Evolutionary conservation across 495 filamentous ascomycete species (phyloP), one percentile per base, ranked within the genome.

Genomic region (Lophiotrema nucula): DNA sequence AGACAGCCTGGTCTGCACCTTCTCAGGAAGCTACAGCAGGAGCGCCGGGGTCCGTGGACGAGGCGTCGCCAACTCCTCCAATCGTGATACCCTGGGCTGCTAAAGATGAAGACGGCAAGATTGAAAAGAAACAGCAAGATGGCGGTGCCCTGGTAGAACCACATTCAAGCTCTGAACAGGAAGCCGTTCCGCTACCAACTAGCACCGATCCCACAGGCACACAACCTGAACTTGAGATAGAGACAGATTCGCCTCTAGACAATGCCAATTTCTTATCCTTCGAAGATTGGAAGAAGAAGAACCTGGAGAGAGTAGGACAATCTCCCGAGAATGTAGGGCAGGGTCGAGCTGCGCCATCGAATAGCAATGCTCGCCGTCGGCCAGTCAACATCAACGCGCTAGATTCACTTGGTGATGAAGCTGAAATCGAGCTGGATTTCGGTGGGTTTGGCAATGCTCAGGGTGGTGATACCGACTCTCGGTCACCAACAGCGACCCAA

Each of bases 231-330:
- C 21, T 37, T 25, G 81, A 85, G 22, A 59, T 71, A 24, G 86
- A 89, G 35, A 70, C 74, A 12, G 84, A 88, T 24, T 88, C 85
- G 0, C 83, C 87, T 16, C 80, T 96, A 6, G 87, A 92, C 63
- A 87, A 88, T 33, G 85, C 84, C 25, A 85, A 89, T 26, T 97
- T 98, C 68, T 86, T 98, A 47, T 97, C 93, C 0, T 98, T 98
- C 65, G 93, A 97, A 67, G 92, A 97, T 62, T 98, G 93, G 93
- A 97, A 95, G 74, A 89, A 88, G 66, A 88, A 92, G 76, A 96
- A 95, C 71, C 76, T 97, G 12, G 89, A 84, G 28, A 89, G 89
- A 66, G 86, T 82, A 3, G 93, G 90, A 2, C 92, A 95, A 66
- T 91, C 91, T 19, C 83, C 82, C 8, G 84, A 93, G 53, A 81